Evolutionary conservation across 768 basidiomycete species (phyloP), one percentile per base, ranked within the genome.

Genomic region (Collybia sp.): DNA sequence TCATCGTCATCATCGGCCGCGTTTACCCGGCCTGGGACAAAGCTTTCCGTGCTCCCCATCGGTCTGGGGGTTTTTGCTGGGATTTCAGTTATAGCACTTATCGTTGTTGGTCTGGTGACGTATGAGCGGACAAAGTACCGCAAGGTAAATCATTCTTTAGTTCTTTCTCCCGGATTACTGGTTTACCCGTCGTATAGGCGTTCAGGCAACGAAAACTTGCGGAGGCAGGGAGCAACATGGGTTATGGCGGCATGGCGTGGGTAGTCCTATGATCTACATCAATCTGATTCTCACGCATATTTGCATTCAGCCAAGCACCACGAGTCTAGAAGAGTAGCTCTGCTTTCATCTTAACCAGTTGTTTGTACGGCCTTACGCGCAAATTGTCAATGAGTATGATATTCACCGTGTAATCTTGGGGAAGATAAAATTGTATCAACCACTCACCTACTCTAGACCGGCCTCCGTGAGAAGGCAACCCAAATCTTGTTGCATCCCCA

Each of bases 61-160:
- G 90, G 90, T 52, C 73, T 93, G 36, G 87, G 85, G 43, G 76
- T 93, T 9, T 92, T 88, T 58, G 88, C 84, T 39, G 90, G 89
- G 51, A 84, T 95, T 48, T 88, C 88, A 25, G 85, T 85, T 6
- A 84, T 93, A 55, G 86, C 85, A 13, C 62, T 95, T 53, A 80
- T 86, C 50, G 81, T 88, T 17, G 87, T 94, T 47, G 84, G 79
- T 42, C 69, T 91, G 62, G 90, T 93, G 52, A 91, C 89, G 5
- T 90, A 83, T 58, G 90, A 94, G 72, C 79, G 93, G 40, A 82
- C 88, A 18, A 87, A 85, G 65, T 90, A 90, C 60, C 83, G 89
- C 70, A 87, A 81, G 75, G 89, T 88, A 48, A 46, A 77, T 68
- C 42, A 17, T 13, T 6, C 41, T 42, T 40, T 15, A 42, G 9